A percentile compares a stretch with the other conserved stretches of the same genome.
These are phyloP conservation scores for Cladosporium sp. DNA, from an alignment of 2,329 filamentous ascomycete species.

Conservation along the genomic window DNA sequence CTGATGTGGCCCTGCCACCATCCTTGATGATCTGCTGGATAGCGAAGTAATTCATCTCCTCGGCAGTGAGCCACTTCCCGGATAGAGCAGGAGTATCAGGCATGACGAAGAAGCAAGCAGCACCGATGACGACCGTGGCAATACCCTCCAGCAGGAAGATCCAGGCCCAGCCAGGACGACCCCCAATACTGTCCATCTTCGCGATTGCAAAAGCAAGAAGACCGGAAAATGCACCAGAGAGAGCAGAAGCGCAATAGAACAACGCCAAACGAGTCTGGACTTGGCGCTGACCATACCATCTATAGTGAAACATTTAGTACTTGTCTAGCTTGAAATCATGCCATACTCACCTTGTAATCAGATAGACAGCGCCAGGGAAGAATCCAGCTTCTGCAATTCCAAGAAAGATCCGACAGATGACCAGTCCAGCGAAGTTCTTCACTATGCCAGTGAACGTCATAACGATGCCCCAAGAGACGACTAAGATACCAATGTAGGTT, in stretches of 20 bases:
- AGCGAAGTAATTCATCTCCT: slow-evolving; percentile 18
- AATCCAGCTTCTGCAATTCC: slow-evolving; percentile 26
- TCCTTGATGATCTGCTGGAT: slow-evolving; percentile 21
- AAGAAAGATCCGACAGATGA: slow-evolving; percentile 23
- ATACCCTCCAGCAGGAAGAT: slow-evolving; percentile 60
- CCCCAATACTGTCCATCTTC: slow-evolving; percentile 40
- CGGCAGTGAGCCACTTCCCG: slow-evolving; percentile 25
- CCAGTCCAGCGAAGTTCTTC: slow-evolving; percentile 23
- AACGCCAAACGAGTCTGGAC: slow-evolving; percentile 21
- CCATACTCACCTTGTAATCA: slow-evolving; percentile 12
- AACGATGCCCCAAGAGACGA: slow-evolving; percentile 25
- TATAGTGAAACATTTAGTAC: neutral
- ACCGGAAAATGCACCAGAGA: slow-evolving; percentile 22
- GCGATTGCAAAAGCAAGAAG: slow-evolving; percentile 27
- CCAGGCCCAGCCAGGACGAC: slow-evolving; percentile 38
- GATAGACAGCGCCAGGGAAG: slow-evolving; percentile 18
- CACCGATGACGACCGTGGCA: slow-evolving; percentile 50
- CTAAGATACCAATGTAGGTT: slow-evolving; percentile 23
- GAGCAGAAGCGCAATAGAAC: slow-evolving; percentile 21
- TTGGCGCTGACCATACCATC: slow-evolving; percentile 21
- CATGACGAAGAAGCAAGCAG: slow-evolving; percentile 55
- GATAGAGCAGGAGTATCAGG: slow-evolving; percentile 36
- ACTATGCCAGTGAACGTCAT: slow-evolving; percentile 27
- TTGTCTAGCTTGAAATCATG: neutral
- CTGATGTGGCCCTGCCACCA: slow-evolving; percentile 14